phyloP scores from a whole-genome alignment of 2,329 filamentous ascomycete species.

The Penicillium hordei region DNA sequence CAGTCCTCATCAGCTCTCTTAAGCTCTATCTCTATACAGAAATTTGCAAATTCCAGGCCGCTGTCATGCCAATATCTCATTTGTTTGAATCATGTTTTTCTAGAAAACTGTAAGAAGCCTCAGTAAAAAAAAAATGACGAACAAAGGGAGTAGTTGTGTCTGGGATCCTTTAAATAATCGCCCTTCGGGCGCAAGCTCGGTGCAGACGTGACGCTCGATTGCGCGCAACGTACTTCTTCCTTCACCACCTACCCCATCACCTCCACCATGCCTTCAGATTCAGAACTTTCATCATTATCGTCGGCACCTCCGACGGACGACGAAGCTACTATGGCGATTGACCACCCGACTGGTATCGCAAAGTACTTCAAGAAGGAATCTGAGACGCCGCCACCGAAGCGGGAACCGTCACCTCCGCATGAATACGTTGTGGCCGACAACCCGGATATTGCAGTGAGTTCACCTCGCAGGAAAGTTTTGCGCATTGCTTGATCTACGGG shows the following conservation, averaged over 20 bases:
- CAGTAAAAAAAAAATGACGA: not conserved
- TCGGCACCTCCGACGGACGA: slow-evolving; percentile 61
- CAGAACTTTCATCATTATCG: slow-evolving; percentile 59
- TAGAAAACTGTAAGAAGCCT: not conserved
- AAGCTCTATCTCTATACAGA: not conserved
- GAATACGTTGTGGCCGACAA: slow-evolving; percentile 90
- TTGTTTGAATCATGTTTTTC: not conserved
- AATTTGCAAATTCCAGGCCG: not conserved
- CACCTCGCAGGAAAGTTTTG: slow-evolving; percentile 23
- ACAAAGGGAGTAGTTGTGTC: slow-evolving; percentile 8
- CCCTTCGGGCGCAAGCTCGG: slow-evolving; percentile 16
- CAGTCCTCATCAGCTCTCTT: not conserved
- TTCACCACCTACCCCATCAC: slow-evolving; percentile 30
- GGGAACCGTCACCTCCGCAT: slow-evolving; percentile 83
- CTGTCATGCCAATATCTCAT: not conserved
- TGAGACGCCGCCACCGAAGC: slow-evolving; percentile 68
- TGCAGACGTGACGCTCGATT: slow-evolving; percentile 24
- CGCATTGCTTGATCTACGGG: slow-evolving; percentile 34
- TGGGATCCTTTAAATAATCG: slow-evolving; percentile 14
- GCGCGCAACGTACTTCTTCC: slow-evolving; percentile 27
- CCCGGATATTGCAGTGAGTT: slow-evolving; percentile 83
- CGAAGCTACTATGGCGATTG: slow-evolving; percentile 48
- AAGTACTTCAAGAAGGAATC: slow-evolving; percentile 51
- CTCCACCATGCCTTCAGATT: slow-evolving; percentile 52
- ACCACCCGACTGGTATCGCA: slow-evolving; percentile 44